Base-by-base conservation (phyloP, 1,284 basidiomycete genomes). In the Ganoderma leucocontextum region DNA sequence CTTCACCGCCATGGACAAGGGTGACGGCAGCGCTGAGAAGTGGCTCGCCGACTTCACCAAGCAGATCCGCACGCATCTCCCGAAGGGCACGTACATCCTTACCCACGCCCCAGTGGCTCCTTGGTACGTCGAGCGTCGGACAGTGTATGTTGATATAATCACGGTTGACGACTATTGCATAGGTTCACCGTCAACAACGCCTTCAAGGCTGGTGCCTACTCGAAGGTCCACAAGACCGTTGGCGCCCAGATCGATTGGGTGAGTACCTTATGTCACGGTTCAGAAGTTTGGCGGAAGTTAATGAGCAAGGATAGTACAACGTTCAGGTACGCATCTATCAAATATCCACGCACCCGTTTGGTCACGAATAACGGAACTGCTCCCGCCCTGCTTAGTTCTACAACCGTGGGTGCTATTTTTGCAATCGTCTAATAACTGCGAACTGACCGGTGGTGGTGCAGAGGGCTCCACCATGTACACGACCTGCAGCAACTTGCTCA, bases 391-490 rank as follows among this genome's bases (percentile, higher is more conserved):
- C 68, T 19, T 75, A 90, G 84, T 90, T 90, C 79, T 90, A 91
- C 77, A 90, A 91, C 75, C 89, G 89, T 89, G 70, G 72, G 83
- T 78, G 25, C 59, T 63, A 41, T 70, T 22, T 35, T 36, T 57
- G 22, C 39, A 60, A n/a, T 22, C 49, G 22, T 49, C 22, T 12
- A 33, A 17, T 10, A 4, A 35, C 22, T 33, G 22, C 8, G 25
- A 38, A 42, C 33, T 66, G 9, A 66, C 36, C 9, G 6, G 13
- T 39, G 35, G n/a, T 47, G 47, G n/a, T 15, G 52, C 59, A 89
- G 87, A 89, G 84, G 87, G 87, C 33, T 76, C 80, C 13, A 78
- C 76, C 55, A 87, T 88, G 76, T 90, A 90, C 78, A 88, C 86
- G 38, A 87, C 85, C 62, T 91, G 88, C 77, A 75, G 74, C 64